Base-by-base conservation (phyloP, 2,329 filamentous ascomycete species). In the Dryadomyces quercus-mongolicae region DNA sequence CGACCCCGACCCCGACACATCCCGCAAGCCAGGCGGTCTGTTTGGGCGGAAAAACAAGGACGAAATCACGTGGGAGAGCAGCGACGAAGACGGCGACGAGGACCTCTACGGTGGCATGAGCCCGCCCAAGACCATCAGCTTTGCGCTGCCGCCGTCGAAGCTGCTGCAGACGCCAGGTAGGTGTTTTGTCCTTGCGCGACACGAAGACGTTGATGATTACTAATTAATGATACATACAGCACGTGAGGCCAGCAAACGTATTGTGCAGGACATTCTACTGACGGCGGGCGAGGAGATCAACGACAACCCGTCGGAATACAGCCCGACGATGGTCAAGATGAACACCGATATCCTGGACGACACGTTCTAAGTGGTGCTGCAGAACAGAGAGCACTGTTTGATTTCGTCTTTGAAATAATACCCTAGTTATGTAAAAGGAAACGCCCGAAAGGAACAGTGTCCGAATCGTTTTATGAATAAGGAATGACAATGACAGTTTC, bases 71-170 rank as follows among this genome's bases (percentile, higher is more conserved):
- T 93, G 89, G 84, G 85, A 91, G 53, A 85, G 90, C 57, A 83
- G 82, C 54, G 85, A 86, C 31, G 80, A 82, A 10, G 80, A 84
- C 50, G 80, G 80, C 43, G 76, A 76, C 25, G 76, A 75, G 22
- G 80, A 76, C 45, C 64, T 80, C 6, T 84, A 85, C 56, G 78
- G 78, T 7, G 88, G 84, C 6, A 85, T 90, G 69, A 95, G 88
- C 63, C 93, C 93, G 31, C 93, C 93, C 0, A 97, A 97, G 74
- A 93, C 88, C 12, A 91, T 94, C 57, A 86, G 91, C 63, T 94
- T 94, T 67, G 84, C 86, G 47, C 70, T 94, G 49, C 86, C 86
- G 51, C 85, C 85, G 53, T 86, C 83, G 44, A 84, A 86, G 64
- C 70, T 94, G 21, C 68, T 92, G 66, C 88, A 91, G 66, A 94